Base-by-base conservation (phyloP, 768 basidiomycete genomes). In the Auriscalpium orientale region DNA sequence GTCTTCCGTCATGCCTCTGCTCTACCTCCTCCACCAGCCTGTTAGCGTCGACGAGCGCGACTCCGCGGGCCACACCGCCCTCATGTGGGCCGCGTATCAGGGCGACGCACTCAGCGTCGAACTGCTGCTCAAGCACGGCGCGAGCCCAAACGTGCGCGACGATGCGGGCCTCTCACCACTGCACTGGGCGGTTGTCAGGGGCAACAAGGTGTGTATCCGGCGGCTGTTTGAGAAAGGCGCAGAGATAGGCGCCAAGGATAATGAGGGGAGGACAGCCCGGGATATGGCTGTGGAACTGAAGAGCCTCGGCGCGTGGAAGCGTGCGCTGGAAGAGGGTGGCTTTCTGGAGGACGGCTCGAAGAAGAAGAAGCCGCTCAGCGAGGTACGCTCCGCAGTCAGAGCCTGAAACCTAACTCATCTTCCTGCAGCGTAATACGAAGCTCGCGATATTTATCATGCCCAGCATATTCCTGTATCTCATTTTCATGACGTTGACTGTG, bases 21-120 rank as follows among this genome's bases (percentile, higher is more conserved):
- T 98, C 38, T 95, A 92, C 65, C 76, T 97, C 22, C 79, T 98
- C 7, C 91, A 95, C 67, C 95, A 98, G 68, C 94, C 95, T 3
- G 81, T 99, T 59, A 86, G 84, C 45, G 87, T 98, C 56, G 97
- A 99, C 67, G 87, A 87, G 48, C 80, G 85, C 43, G 97, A 99
- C 69, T 76, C 85, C 1, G 89, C 91, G 64, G 97, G 97, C 0
- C 97, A 98, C 67, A 97, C 95, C 0, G 79, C 91, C 0, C 78
- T 98, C 50, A 97, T 98, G 91, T 99, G 97, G 97, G 97, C 97
- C 6, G 91, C 93, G 9, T 99, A 98, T 70, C 97, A 99, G 68
- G 97, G 97, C 47, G 97, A 99, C 66, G 94, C 93, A 2, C 80
- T 98, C 36, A 92, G 90, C 3, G 94, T 98, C 6, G 94, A 98